Conservation (phyloP, 495 filamentous ascomycete species). For the Neurospora intermedia region DNA sequence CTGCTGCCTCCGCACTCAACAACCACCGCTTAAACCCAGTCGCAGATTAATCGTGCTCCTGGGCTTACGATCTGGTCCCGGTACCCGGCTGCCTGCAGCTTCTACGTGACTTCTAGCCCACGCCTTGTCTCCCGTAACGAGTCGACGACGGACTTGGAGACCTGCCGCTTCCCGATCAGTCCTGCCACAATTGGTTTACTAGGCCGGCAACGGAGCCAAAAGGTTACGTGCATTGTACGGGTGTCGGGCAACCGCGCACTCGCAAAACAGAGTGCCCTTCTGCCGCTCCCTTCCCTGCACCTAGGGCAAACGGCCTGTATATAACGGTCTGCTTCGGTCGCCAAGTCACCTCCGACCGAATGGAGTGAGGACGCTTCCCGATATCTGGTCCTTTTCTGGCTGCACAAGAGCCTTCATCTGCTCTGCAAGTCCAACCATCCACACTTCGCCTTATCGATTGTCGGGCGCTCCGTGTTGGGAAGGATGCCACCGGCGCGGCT, state of each 20-base stretch:
- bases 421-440: background rate
- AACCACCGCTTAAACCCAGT: background rate
- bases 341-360: slow-evolving; percentile 5
- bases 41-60: background rate
- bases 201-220: slow-evolving; percentile 9
- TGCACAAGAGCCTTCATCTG: slow-evolving; percentile 7
- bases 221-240: slow-evolving; percentile 16
- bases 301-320: slow-evolving; percentile 10
- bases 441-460: background rate
- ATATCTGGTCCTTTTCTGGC: slow-evolving; percentile 4
- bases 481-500: slow-evolving; percentile 36
- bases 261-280: slow-evolving; percentile 9
- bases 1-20: background rate
- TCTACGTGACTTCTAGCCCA: background rate
- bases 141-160: background rate
- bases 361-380: slow-evolving; percentile 13
- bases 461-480: slow-evolving; percentile 9
- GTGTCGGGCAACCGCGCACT: slow-evolving; percentile 14
- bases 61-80: background rate
- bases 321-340: background rate
- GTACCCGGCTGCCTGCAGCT: background rate
- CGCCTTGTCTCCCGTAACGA: background rate
- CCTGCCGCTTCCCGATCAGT: background rate
- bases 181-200: slow-evolving; percentile 5
- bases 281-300: slow-evolving; percentile 17